A percentile compares a stretch with the other conserved stretches of the same genome.
These are phyloP conservation scores for Paramecium sexaurelia DNA, from an alignment of 73 alveolate genomes.

Conservation along the genomic window DNA sequence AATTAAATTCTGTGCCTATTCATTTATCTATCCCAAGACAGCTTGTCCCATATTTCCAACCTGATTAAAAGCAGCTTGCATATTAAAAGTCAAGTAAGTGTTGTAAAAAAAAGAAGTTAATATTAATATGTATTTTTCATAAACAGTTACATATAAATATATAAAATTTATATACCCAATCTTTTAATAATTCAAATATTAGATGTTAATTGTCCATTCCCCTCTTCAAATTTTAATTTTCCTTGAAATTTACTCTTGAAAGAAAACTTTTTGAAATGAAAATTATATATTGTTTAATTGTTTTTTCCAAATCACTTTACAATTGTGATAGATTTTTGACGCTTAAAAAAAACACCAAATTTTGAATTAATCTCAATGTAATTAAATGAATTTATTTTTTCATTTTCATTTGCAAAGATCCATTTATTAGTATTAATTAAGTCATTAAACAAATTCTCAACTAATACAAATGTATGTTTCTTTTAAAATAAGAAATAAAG, in stretches of 20 bases:
- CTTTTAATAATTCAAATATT: constrained; percentile 70
- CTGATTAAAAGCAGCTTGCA: not conserved
- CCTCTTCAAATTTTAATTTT: constrained; percentile 70
- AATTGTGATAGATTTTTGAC: no score
- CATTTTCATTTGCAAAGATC: no score
- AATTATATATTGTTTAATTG: no score
- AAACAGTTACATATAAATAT: not conserved
- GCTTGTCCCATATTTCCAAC: not conserved
- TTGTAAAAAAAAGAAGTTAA: not conserved
- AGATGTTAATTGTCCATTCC: constrained; percentile 72
- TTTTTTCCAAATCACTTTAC: no score
- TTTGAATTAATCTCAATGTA: no score
- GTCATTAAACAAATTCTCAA: no score
- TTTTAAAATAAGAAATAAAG: no score
- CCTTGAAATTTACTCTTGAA: constrained; percentile 70
- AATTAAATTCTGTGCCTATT: not conserved
- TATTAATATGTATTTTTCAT: not conserved
- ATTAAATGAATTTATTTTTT: no score
- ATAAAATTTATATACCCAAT: constrained; percentile 35
- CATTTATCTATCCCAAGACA: not conserved
- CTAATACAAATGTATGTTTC: no score
- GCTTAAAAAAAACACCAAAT: no score
- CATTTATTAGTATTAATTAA: no score
- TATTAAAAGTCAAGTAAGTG: not conserved
- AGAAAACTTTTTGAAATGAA: no score